phyloP scores from a whole-genome alignment of 2,329 filamentous ascomycete genomes.

The Juglanconis oblonga region DNA sequence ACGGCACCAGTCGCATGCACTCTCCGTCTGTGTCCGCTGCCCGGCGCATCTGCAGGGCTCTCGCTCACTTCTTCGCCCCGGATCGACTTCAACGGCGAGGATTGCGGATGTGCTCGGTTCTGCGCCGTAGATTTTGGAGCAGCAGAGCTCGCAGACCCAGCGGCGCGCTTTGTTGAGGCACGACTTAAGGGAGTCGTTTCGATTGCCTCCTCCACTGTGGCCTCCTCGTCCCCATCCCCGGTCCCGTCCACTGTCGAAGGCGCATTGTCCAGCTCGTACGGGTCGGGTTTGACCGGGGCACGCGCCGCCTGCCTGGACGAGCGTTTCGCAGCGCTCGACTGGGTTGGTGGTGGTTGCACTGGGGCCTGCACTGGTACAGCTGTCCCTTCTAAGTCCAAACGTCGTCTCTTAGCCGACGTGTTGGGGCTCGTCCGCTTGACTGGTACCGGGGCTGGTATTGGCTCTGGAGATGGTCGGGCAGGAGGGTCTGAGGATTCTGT shows the following conservation, averaged over 20 bases:
- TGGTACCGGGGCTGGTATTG: slow-evolving; percentile 22
- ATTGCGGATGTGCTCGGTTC: background rate
- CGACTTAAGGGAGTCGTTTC: slow-evolving; percentile 18
- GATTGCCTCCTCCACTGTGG: slow-evolving; percentile 5
- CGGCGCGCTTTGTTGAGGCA: slow-evolving; percentile 18
- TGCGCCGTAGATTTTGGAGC: background rate
- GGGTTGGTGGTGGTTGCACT: background rate
- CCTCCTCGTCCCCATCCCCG: too few species aligned
- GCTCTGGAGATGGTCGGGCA: slow-evolving; percentile 1
- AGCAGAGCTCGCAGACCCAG: background rate
- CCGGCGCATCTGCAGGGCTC: slow-evolving; percentile 53
- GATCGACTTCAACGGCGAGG: slow-evolving; percentile 5
- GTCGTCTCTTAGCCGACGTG: slow-evolving; percentile 46
- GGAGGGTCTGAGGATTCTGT: slow-evolving; percentile 8
- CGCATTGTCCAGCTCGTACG: slow-evolving; percentile 29
- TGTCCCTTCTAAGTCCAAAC: slow-evolving; percentile 27
- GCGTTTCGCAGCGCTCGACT: slow-evolving; percentile 2
- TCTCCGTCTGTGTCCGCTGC: slow-evolving; percentile 49
- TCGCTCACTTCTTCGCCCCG: slow-evolving; percentile 46
- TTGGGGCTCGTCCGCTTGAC: slow-evolving; percentile 41
- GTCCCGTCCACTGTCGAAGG: slow-evolving; percentile 24
- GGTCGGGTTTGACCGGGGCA: slow-evolving; percentile 21
- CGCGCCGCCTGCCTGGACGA: slow-evolving; percentile 20
- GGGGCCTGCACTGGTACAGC: slow-evolving; percentile 6
- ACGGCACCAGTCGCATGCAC: slow-evolving; percentile 34